phyloP scores from a whole-genome alignment of 208 protist genomes.

The Crithidia brevicula region DNA sequence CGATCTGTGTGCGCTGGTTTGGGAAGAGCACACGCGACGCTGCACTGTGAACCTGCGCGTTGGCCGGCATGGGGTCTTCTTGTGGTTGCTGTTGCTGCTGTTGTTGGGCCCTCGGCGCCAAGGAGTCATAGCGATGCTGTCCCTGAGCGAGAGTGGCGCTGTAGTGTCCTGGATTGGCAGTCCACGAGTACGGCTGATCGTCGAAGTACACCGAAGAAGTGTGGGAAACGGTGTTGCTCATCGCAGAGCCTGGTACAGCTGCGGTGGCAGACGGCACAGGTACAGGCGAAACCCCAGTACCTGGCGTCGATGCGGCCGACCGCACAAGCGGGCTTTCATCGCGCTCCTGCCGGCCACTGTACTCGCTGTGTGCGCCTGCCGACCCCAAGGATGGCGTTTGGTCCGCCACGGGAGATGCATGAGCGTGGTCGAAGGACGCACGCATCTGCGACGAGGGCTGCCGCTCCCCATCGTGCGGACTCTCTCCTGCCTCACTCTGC shows the following conservation, averaged over 20 bases:
- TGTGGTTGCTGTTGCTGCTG: not conserved
- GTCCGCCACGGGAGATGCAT: no score
- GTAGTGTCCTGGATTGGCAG: no score
- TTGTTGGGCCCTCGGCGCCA: not conserved
- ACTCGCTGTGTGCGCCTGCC: not conserved
- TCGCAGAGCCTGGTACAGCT: not conserved
- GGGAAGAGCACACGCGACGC: conserved; percentile 16
- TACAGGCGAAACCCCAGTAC: not conserved
- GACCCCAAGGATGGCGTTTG: conserved; percentile 1
- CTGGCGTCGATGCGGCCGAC: not conserved
- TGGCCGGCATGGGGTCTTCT: no score
- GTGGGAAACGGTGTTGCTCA: conserved; percentile 19
- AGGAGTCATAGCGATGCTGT: not conserved
- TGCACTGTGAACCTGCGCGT: not conserved
- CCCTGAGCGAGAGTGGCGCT: not conserved
- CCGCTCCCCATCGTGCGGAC: not conserved
- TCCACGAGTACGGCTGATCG: conserved; percentile 18
- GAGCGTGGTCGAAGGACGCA: not conserved
- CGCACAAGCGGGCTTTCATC: conserved; percentile 10
- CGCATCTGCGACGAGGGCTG: not conserved
- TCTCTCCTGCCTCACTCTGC: conserved; percentile 12
- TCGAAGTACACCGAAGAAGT: conserved; percentile 36
- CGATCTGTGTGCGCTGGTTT: not conserved
- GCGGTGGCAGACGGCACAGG: conserved; percentile 6
- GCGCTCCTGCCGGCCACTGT: not conserved